Percentiles rank a stretch among this genome's conserved stretches.
Conservation (phyloP, 164 flowering plant genomes). For the Tinospora cordifolia region DNA sequence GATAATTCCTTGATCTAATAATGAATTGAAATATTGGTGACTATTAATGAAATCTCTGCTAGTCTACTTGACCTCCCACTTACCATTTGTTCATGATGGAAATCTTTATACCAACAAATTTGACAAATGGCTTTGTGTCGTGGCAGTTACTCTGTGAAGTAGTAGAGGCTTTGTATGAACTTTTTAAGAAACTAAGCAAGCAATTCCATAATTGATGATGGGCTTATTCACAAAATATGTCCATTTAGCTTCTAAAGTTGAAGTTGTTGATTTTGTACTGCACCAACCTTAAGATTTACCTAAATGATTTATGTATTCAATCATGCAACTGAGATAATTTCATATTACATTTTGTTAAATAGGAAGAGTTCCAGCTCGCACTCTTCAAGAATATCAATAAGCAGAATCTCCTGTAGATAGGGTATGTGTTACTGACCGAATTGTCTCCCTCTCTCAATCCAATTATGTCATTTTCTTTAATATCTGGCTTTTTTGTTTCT, state of each 20-base stretch:
- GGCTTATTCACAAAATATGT: constrained; percentile 67
- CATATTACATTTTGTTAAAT: constrained; percentile 10
- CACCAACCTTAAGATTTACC: neutral
- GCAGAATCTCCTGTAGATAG: constrained; percentile 70
- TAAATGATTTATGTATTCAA: neutral
- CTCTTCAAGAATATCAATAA: constrained; percentile 47
- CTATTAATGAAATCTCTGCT: too few species aligned
- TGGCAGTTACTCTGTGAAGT: constrained; percentile 72
- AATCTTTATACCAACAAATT: too few species aligned
- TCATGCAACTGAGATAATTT: neutral
- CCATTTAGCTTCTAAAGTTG: neutral
- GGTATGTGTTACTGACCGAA: constrained; percentile 25
- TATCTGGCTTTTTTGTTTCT: too few species aligned
- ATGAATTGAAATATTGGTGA: too few species aligned
- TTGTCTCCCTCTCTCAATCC: neutral
- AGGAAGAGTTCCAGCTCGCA: constrained; percentile 83
- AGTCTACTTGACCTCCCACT: too few species aligned
- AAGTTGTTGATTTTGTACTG: neutral
- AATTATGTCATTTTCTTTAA: too few species aligned
- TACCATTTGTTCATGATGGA: too few species aligned
- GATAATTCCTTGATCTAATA: too few species aligned
- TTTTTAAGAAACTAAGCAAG: constrained; percentile 77
- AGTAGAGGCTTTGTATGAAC: constrained; percentile 68
- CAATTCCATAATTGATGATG: constrained; percentile 67
- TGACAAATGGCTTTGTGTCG: too few species aligned